Percentiles rank a stretch among this genome's conserved stretches.
Evolutionary conservation across 2,329 filamentous ascomycete genomes (phyloP).

Genomic region (Colletotrichum sp.): DNA sequence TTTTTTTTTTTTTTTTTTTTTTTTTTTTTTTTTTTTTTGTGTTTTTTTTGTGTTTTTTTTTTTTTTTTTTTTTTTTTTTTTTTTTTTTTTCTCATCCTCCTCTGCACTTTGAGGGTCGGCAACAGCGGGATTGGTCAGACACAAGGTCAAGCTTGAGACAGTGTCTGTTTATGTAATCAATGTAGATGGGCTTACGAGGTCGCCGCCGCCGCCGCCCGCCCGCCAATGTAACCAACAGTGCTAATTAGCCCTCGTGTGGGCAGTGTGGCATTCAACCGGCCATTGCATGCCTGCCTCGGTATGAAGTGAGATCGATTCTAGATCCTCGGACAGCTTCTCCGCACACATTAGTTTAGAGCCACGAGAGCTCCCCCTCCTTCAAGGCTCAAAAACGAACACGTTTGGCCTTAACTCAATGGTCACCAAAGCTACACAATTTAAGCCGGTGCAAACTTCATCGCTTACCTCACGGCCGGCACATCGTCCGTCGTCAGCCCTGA

Average conservation of each 20-base stretch:
- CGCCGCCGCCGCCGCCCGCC: not conserved
- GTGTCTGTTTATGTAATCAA: not conserved
- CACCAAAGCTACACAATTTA: not conserved
- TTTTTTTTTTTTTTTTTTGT: too few species aligned
- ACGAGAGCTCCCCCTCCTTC: not conserved
- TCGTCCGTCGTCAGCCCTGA: not conserved
- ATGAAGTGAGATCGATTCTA: not conserved
- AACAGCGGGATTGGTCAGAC: not conserved
- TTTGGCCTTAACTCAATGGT: not conserved
- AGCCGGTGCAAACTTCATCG: not conserved
- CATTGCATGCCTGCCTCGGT: not conserved
- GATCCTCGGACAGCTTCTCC: not conserved
- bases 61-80: constrained; percentile 12
- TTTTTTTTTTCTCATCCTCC: not conserved
- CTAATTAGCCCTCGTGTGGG: not conserved
- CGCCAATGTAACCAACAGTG: not conserved
- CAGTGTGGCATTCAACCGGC: not conserved
- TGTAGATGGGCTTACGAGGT: not conserved
- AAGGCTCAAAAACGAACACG: not conserved
- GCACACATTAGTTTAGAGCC: not conserved
- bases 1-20: not conserved
- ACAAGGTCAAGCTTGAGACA: not conserved
- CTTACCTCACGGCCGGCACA: not conserved
- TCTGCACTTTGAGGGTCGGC: not conserved
- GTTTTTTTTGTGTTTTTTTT: constrained; percentile 1